These are phyloP conservation scores for Marsdenia floribunda DNA, from an alignment of 257 asterid genomes.

Conservation along the genomic window DNA sequence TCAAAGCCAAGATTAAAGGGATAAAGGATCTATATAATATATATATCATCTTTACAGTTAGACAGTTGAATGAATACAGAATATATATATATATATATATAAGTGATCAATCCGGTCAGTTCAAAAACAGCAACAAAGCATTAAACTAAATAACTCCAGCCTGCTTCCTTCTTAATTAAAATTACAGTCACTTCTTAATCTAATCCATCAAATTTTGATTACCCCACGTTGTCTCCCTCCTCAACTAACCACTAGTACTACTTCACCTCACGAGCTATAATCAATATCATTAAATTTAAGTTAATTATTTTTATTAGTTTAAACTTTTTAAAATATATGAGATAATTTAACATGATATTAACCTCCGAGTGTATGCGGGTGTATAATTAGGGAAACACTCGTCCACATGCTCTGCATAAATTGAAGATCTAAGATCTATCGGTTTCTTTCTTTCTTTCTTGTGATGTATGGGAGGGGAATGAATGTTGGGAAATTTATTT, in stretches of 20 bases:
- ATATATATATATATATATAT: not conserved
- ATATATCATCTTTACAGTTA: not conserved
- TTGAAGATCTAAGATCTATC: not conserved
- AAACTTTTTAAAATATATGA: no score
- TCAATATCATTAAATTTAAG: not conserved
- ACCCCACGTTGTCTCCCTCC: not conserved
- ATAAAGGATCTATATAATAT: no score
- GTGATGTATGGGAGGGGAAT: not conserved
- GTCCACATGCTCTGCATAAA: not conserved
- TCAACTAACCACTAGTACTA: not conserved
- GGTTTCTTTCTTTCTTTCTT: not conserved
- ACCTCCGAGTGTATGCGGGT: not conserved
- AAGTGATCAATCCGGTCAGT: not conserved
- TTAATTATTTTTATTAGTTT: not conserved
- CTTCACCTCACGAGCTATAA: not conserved
- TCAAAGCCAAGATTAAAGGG: constrained; percentile 3
- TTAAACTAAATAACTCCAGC: not conserved
- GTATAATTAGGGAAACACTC: not conserved
- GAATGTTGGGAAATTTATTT: not conserved
- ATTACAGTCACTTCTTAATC: not conserved
- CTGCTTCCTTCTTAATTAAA: not conserved
- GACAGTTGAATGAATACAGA: not conserved
- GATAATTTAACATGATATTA: no score
- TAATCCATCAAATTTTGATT: not conserved
- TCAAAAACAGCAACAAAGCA: not conserved